These are phyloP conservation scores for Lupinus albus DNA, from an alignment of 306 rosid species.

Conservation along the genomic window DNA sequence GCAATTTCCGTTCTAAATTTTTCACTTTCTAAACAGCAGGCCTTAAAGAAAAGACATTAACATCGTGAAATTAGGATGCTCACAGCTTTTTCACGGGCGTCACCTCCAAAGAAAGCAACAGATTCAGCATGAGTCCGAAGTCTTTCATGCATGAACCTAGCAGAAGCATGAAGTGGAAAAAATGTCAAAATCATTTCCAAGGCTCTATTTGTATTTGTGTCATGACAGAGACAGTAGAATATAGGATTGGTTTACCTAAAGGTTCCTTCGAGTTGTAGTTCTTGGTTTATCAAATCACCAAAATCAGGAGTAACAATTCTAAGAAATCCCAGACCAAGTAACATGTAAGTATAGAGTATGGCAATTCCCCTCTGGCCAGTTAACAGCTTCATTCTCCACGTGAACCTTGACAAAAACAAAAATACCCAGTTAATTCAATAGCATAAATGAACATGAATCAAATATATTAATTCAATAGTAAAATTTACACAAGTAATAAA, in stretches of 20 bases:
- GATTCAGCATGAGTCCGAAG: constrained; percentile 97
- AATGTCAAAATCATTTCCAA: constrained; percentile 38
- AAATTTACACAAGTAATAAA: constrained; percentile 24
- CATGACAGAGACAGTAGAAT: constrained; percentile 35
- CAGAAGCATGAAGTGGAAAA: constrained; percentile 37
- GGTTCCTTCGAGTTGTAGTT: constrained; percentile 94
- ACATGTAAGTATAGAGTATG: constrained; percentile 91
- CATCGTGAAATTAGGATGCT: constrained; percentile 46
- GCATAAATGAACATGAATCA: constrained; percentile 13
- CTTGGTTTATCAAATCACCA: constrained; percentile 90
- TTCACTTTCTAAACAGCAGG: constrained; percentile 23
- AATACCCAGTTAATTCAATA: constrained; percentile 22
- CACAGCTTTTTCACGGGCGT: constrained; percentile 95
- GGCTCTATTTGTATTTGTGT: constrained; percentile 23
- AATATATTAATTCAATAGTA: constrained; percentile 30
- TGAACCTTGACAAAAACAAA: constrained; percentile 67
- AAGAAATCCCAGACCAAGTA: constrained; percentile 90
- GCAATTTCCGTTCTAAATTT: constrained; percentile 33
- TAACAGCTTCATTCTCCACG: constrained; percentile 99
- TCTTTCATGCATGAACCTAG: constrained; percentile 99
- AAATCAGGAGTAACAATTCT: constrained; percentile 90
- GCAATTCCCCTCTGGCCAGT: constrained; percentile 95
- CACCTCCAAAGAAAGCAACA: constrained; percentile 99
- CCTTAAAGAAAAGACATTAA: constrained; percentile 23
- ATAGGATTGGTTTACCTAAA: constrained; percentile 61